Percentiles rank a stretch among this genome's conserved stretches.
phyloP scores from a whole-genome alignment of 106 monocot genomes.

The Dactylorhiza incarnata region DNA sequence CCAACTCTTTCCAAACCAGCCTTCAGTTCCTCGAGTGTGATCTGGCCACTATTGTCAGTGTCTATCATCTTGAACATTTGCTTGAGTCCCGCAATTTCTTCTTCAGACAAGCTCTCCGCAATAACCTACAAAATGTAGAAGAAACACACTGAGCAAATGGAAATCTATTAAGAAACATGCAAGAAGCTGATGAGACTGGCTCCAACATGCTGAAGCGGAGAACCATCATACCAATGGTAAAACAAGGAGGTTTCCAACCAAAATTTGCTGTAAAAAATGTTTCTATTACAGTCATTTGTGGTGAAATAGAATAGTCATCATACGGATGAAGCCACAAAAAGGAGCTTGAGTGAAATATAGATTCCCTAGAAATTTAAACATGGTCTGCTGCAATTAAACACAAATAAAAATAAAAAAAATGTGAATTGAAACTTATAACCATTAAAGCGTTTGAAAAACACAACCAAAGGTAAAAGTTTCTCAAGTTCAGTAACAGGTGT shows the following conservation, averaged over 20 bases:
- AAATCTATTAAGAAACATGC: background rate
- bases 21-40: conserved; percentile 23
- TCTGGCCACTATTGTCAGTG: conserved; percentile 21
- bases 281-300: background rate
- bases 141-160: background rate
- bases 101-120: conserved; percentile 24
- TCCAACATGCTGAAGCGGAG: background rate
- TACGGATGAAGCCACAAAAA: background rate
- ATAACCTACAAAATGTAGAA: conserved; percentile 14
- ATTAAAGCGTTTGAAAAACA: background rate
- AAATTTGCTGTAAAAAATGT: background rate
- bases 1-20: conserved; percentile 22
- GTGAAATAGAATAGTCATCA: background rate
- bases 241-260: background rate
- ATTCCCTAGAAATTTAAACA: background rate
- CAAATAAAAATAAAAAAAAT: background rate
- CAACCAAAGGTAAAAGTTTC: background rate
- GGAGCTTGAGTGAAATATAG: background rate
- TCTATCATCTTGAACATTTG: conserved; percentile 28
- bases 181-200: background rate
- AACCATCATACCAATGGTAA: background rate
- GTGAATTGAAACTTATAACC: background rate
- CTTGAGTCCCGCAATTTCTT: conserved; percentile 24
- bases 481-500: background rate
- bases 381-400: background rate